Percentiles rank a stretch among this genome's conserved stretches.
Evolutionary conservation across 495 filamentous ascomycete genomes (phyloP).

Genomic region (Platismatia glauca): DNA sequence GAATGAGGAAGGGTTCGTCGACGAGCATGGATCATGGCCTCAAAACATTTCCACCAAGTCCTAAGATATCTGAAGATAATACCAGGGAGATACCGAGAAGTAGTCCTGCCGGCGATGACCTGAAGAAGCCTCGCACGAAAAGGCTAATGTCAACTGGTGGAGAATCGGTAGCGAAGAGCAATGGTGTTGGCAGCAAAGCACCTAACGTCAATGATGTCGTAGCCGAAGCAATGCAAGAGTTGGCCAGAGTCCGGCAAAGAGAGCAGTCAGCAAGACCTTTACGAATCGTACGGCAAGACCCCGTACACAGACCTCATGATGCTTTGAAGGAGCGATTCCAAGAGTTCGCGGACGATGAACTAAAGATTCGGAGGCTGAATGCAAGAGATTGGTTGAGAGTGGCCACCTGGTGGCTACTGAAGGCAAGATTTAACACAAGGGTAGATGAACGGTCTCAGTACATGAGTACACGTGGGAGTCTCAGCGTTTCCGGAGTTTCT

Average conservation of each 20-base stretch:
- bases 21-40: slow-evolving; percentile 2
- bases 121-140: not conserved
- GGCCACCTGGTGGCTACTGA: slow-evolving; percentile 41
- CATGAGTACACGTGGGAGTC: slow-evolving; percentile 25
- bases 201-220: slow-evolving; percentile 26
- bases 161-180: slow-evolving; percentile 8
- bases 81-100: slow-evolving; percentile 5
- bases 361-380: slow-evolving; percentile 25
- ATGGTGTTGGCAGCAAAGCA: slow-evolving; percentile 12
- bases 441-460: slow-evolving; percentile 23
- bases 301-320: slow-evolving; percentile 27
- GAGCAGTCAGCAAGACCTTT: slow-evolving; percentile 30
- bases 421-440: slow-evolving; percentile 24
- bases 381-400: slow-evolving; percentile 35
- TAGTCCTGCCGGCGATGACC: not conserved
- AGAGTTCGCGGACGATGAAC: slow-evolving; percentile 24
- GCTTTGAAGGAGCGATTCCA: slow-evolving; percentile 26
- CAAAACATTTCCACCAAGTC: slow-evolving; percentile 7
- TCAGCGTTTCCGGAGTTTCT: slow-evolving; percentile 22
- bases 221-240: slow-evolving; percentile 28
- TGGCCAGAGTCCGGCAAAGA: slow-evolving; percentile 26
- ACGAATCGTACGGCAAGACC: slow-evolving; percentile 29
- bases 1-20: slow-evolving; percentile 9
- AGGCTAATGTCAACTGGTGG: not conserved
- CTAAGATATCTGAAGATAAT: not conserved